These are phyloP conservation scores for Venturia pyrina DNA, from an alignment of 2,329 filamentous ascomycete genomes.

Conservation along the genomic window DNA sequence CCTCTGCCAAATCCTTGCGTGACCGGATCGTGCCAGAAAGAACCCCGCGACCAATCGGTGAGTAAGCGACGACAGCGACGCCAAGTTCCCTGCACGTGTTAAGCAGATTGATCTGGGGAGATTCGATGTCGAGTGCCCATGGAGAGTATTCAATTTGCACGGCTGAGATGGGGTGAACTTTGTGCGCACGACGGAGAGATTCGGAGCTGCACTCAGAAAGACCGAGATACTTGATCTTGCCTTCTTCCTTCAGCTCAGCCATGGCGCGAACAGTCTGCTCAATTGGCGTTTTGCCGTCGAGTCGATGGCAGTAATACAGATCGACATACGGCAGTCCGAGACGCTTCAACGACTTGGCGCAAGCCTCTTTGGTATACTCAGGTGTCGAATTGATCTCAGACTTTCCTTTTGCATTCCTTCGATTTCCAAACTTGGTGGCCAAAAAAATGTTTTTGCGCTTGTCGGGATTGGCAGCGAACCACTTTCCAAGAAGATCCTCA, in stretches of 20 bases:
- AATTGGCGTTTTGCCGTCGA: slow-evolving; percentile 34
- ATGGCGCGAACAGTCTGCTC: slow-evolving; percentile 41
- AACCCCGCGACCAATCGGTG: slow-evolving; percentile 50
- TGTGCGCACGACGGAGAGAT: slow-evolving; percentile 41
- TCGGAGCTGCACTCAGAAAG: slow-evolving; percentile 42
- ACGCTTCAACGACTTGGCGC: slow-evolving; percentile 11
- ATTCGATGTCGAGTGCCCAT: slow-evolving; percentile 50
- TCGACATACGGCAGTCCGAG: slow-evolving; percentile 22
- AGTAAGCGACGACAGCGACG: slow-evolving; percentile 47
- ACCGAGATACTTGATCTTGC: slow-evolving; percentile 49
- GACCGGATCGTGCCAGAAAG: slow-evolving; percentile 42
- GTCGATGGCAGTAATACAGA: slow-evolving; percentile 35
- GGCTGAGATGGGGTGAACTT: slow-evolving; percentile 41
- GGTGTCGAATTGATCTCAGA: slow-evolving; percentile 27
- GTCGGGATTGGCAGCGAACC: slow-evolving; percentile 11
- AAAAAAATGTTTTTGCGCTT: slow-evolving; percentile 10
- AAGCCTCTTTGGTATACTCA: slow-evolving; percentile 9
- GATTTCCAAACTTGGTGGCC: slow-evolving; percentile 11
- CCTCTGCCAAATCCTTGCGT: slow-evolving; percentile 36
- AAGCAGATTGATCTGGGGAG: slow-evolving; percentile 32
- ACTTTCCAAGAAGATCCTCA: slow-evolving; percentile 10
- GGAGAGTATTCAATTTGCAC: slow-evolving; percentile 47
- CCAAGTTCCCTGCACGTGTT: slow-evolving; percentile 49
- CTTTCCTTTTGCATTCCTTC: slow-evolving; percentile 19
- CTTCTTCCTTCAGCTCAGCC: slow-evolving; percentile 38